Evolutionary conservation across 371 early-diverging fungal species (phyloP).

Genomic region (Syncephalastrum monosporum): DNA sequence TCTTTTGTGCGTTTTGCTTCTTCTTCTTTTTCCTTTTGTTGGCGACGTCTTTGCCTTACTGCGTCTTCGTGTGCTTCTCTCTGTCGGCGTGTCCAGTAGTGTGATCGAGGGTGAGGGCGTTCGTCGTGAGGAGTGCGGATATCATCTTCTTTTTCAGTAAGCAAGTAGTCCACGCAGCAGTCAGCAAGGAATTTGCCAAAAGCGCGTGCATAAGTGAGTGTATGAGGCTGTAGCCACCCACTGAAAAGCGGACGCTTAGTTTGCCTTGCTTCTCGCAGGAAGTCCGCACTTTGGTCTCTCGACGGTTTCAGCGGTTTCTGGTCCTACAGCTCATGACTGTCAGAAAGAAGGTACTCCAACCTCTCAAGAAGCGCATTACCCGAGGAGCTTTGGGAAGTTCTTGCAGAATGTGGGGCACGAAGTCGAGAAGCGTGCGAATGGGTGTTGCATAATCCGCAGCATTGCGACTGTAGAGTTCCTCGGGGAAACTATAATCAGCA

Average conservation of each 20-base stretch:
- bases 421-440: slow-evolving; percentile 51
- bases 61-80: background rate
- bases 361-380: no score
- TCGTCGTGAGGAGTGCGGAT: background rate
- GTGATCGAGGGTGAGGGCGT: no score
- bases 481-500: slow-evolving; percentile 57
- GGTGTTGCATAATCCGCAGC: slow-evolving; percentile 52
- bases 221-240: no score
- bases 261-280: no score
- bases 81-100: background rate
- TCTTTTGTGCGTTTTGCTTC: slow-evolving; percentile 12
- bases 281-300: no score
- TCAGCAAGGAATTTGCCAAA: slow-evolving; percentile 10
- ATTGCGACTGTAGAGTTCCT: slow-evolving; percentile 50
- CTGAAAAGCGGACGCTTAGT: no score
- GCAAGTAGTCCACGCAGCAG: slow-evolving; percentile 10
- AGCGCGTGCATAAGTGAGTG: no score
- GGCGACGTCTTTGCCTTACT: slow-evolving; percentile 3
- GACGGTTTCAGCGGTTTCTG: no score
- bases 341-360: no score
- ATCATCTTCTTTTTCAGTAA: background rate
- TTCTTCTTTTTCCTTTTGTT: slow-evolving; percentile 11
- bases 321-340: no score
- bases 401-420: slow-evolving; percentile 55
- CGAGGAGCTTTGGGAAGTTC: slow-evolving; percentile 40